Base-by-base conservation (phyloP, 345 rosid species). In the Citrus glauca region DNA sequence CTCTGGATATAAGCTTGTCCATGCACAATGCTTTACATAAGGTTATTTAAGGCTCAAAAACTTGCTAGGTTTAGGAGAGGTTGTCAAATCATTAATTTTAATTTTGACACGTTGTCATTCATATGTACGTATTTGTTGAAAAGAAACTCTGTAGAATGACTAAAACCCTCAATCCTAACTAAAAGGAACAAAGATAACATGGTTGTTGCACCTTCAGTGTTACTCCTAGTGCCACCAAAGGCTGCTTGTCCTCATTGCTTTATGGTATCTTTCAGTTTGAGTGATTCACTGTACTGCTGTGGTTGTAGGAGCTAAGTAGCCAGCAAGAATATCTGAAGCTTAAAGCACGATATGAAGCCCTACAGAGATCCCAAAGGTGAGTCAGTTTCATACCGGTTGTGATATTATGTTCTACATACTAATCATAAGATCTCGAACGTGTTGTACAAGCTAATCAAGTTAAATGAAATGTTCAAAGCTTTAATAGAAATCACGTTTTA, bases 241-340 rank as follows among this genome's bases (percentile, higher is more conserved):
- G 13, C 25, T 8, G 68, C 42, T 32, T 17, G 25, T n/a, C 20
- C 13, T 35, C 40, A 53, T 35, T 59, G 14, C 13, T 59, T 35
- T 40, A 27, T 27, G 27, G 13, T 40, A 14, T 25, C 4, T 14
- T 28, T 42, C 75, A 35, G 27, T n/a, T 20, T 74, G 30, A 65
- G 9, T 74, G 20, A 33, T 74, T 64, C 35, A 25, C 57, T 61
- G 32, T 56, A n/a, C 13, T 73, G 66, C 22, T 71, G 17, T 78
- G 35, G n/a, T 35, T 32, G 32, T 72, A 95, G 94, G 98, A 95
- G 86, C 81, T 93, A 76, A 95, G 94, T 82, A 93, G 95, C 73
- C 97, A 93, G 80, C 97, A 92, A 74, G 98, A 95, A 71, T 95
- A 95, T 77, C 89, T 95, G 84, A 95, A 92, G 91, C 94, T 95